Evolutionary conservation across 331 rosid species (phyloP), one percentile per base, ranked within the genome.

Genomic region (Stylosanthes scabra): DNA sequence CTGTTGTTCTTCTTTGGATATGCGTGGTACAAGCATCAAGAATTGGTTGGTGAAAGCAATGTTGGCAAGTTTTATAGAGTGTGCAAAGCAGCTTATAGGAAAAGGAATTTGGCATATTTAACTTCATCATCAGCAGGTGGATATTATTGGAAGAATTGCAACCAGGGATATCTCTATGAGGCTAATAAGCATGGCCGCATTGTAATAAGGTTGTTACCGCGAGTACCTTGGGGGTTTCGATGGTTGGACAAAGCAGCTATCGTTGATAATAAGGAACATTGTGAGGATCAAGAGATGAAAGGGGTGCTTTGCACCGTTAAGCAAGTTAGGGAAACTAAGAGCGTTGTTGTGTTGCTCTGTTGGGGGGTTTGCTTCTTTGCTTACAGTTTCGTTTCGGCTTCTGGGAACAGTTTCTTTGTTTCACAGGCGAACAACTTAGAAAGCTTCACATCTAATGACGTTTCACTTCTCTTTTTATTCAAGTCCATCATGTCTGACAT

Each of bases 181-280:
- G 9, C 2, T 29, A 1, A 31, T 31, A 4, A 5, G 0, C 4
- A 5, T 13, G 11, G 2, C 25, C 3, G 28, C n/a, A 28, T 20
- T 13, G 9, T 49, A 49, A 66, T 49, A 49, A 66, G 72, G 29
- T 66, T 66, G n/a, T 14, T 13, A 13, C 72, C 72, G 13, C 59
- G 6, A 28, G 59, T 66, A 47, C 72, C 72, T 2, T 5, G 9
- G 1, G 13, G 28, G 34, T 66, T 66, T 12, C 29, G n/a, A 44
- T 66, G 72, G 72, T 66, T 66, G 72, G 72, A 67, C 6, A 67
- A 50, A 31, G 61, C 60, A 4, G 72, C 72, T 31, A 67, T 67
- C 29, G 2, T 50, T 50, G 37, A 31, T 50, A 5, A 31, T 5
- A 1, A 8, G 5, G 2, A 51, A 51, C 57, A 51, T n/a, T 5